Conservation (phyloP, 176 grass and related monocot genomes). For the Zea mays region Zm-B73-REFERENCE-NAM-5.0 NC_050103.1:76068001-76068500, state of each 20-base stretch:
- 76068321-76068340: conserved; percentile 56
- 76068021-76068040: no score
- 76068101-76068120: no score
- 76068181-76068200: conserved; percentile 66
- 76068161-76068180: conserved; percentile 67
- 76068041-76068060: no score
- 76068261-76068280: no score
- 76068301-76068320: conserved; percentile 46
- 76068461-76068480: not conserved
- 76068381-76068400: conserved; percentile 56
- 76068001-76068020: no score
- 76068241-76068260: conserved; percentile 26
- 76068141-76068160: conserved; percentile 49
- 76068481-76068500: conserved; percentile 44
- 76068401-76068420: conserved; percentile 14
- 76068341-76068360: conserved; percentile 34
- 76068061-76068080: no score
- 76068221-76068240: conserved; percentile 58
- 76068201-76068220: conserved; percentile 47
- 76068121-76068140: conserved; percentile 20
- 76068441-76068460: conserved; percentile 59
- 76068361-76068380: conserved; percentile 70
- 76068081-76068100: no score
- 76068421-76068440: conserved; percentile 34
- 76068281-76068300: not conserved